Conservation (phyloP, 2,329 filamentous ascomycete species). For the Xylogone sp. region DNA sequence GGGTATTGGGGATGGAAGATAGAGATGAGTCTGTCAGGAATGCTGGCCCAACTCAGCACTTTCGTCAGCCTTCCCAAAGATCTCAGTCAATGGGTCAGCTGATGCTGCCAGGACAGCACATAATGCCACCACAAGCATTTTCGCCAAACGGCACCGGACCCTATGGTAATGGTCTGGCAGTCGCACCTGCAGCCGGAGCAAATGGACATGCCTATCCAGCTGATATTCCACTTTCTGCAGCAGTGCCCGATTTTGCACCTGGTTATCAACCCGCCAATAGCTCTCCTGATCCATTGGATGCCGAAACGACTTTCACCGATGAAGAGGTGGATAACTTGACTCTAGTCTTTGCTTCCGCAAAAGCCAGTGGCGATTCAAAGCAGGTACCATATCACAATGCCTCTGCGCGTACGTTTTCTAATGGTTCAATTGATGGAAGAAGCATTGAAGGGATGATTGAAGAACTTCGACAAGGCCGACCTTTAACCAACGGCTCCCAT, state of each 20-base stretch:
- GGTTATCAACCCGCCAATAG: slow-evolving; percentile 15
- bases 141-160: slow-evolving; percentile 25
- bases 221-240: slow-evolving; percentile 56
- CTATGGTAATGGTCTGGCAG: slow-evolving; percentile 16
- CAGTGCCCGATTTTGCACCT: slow-evolving; percentile 54
- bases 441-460: slow-evolving; percentile 44
- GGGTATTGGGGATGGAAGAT: slow-evolving; percentile 68
- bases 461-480: slow-evolving; percentile 32
- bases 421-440: slow-evolving; percentile 51
- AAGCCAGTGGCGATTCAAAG: slow-evolving; percentile 28
- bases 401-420: slow-evolving; percentile 47
- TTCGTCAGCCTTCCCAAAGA: slow-evolving; percentile 15
- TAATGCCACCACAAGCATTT: slow-evolving; percentile 24
- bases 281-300: slow-evolving; percentile 20
- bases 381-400: slow-evolving; percentile 32
- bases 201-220: slow-evolving; percentile 37
- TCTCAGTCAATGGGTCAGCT: slow-evolving; percentile 20
- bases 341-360: slow-evolving; percentile 39
- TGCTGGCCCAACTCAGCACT: slow-evolving; percentile 55
- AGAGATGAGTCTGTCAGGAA: slow-evolving; percentile 72
- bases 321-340: slow-evolving; percentile 49
- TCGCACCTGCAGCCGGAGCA: slow-evolving; percentile 18
- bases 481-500: slow-evolving; percentile 32
- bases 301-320: slow-evolving; percentile 44
- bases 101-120: slow-evolving; percentile 20